Evolutionary conservation across 331 rosid species (phyloP).

Genomic region (Saraca asoca): DNA sequence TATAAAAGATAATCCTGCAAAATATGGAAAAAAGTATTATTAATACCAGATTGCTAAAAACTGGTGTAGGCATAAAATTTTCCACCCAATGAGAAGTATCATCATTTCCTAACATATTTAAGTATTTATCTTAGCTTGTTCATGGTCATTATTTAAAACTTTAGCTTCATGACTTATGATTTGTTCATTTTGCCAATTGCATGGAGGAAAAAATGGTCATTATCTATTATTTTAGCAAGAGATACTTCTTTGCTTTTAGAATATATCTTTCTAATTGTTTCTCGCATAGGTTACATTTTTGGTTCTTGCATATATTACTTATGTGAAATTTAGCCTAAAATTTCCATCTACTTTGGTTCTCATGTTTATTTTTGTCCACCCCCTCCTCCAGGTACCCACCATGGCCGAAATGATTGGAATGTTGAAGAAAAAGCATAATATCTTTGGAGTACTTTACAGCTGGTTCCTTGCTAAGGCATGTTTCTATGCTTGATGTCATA

Average conservation of each 20-base stretch:
- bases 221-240: not conserved
- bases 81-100: conserved; percentile 1
- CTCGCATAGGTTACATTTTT: no score
- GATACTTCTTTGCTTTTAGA: not conserved
- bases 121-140: not conserved
- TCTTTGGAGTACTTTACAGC: conserved; percentile 78
- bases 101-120: not conserved
- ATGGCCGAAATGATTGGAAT: conserved; percentile 69
- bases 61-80: conserved; percentile 2
- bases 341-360: not conserved
- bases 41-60: not conserved
- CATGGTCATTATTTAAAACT: not conserved
- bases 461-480: conserved; percentile 98
- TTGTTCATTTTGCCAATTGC: not conserved
- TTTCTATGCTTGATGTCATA: conserved; percentile 32
- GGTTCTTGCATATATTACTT: no score
- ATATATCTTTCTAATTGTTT: not conserved
- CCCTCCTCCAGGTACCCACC: conserved; percentile 68
- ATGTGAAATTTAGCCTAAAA: not conserved
- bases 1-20: not conserved
- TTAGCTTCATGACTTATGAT: not conserved
- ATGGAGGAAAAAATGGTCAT: not conserved
- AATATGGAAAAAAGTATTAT: not conserved
- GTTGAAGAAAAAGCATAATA: conserved; percentile 83
- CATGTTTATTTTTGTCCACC: not conserved